Conservation (phyloP, 2,329 filamentous ascomycete species). For the Trichoderma afroharzianum region DNA sequence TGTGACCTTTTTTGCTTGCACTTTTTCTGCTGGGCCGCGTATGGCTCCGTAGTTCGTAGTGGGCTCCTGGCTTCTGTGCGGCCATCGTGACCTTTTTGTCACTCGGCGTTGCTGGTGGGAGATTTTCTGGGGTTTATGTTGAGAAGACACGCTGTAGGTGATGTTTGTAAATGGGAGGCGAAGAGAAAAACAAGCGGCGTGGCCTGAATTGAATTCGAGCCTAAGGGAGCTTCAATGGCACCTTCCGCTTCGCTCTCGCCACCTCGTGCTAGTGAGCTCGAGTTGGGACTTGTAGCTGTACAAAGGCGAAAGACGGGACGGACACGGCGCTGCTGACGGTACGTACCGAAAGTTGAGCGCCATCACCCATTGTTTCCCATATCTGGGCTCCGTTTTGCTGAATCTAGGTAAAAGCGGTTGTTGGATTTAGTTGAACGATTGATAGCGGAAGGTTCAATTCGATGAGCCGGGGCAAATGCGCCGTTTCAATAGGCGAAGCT, state of each 20-base stretch:
- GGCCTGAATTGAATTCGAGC: neutral
- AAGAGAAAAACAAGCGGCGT: neutral
- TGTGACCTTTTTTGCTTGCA: neutral
- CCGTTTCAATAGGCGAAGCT: neutral
- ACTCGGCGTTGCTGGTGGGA: neutral
- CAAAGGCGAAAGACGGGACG: neutral
- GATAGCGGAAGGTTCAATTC: neutral
- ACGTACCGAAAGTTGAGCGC: slow-evolving; percentile 14
- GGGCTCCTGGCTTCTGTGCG: neutral
- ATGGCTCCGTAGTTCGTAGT: neutral
- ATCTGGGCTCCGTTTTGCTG: neutral
- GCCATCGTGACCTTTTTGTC: neutral
- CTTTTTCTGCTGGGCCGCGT: neutral
- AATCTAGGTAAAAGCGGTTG: neutral
- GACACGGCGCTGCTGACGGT: slow-evolving; percentile 15
- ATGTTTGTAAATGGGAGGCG: neutral
- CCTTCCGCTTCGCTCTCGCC: slow-evolving; percentile 4
- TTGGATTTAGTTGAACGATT: neutral
- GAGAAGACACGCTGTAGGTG: neutral
- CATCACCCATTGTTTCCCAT: neutral
- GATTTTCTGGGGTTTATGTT: neutral
- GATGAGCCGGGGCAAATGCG: neutral
- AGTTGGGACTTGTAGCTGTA: neutral
- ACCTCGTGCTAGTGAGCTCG: neutral
- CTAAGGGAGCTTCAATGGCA: slow-evolving; percentile 1